Conservation (phyloP, 164 flowering plant species). For the Vitis rotundifolia region DNA sequence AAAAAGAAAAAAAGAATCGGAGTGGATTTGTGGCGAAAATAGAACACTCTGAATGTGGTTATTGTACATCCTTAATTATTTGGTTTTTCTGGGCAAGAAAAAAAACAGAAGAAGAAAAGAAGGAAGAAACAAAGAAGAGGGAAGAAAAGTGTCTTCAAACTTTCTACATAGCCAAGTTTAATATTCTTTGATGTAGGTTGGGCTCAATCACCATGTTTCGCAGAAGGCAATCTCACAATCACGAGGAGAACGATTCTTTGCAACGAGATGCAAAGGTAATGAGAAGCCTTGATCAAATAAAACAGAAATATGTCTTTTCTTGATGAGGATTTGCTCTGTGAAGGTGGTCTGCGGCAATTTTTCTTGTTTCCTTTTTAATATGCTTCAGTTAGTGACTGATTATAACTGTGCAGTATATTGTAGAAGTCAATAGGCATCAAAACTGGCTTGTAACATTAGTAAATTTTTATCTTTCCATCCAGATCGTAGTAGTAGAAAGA, state of each 20-base stretch:
- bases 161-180: too few relatives aligned
- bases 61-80: too few relatives aligned
- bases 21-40: too few relatives aligned
- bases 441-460: too few relatives aligned
- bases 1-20: too few relatives aligned
- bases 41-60: too few relatives aligned
- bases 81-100: not conserved
- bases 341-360: not conserved
- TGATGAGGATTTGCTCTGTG: not conserved
- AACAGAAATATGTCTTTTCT: not conserved
- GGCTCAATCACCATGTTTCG: conserved; percentile 31
- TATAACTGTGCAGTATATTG: too few relatives aligned
- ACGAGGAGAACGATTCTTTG: conserved; percentile 24
- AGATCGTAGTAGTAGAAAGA: too few relatives aligned
- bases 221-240: conserved; percentile 30
- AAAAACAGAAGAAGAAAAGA: too few relatives aligned
- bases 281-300: not conserved
- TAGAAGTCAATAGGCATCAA: too few relatives aligned
- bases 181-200: conserved; percentile 2
- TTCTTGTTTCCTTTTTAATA: not conserved
- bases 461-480: not conserved
- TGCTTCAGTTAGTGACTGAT: not conserved
- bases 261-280: conserved; percentile 46
- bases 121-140: too few relatives aligned
- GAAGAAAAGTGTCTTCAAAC: too few relatives aligned